phyloP scores from a whole-genome alignment of 2,329 filamentous ascomycete species.

The Fusarium vanettenii region DNA sequence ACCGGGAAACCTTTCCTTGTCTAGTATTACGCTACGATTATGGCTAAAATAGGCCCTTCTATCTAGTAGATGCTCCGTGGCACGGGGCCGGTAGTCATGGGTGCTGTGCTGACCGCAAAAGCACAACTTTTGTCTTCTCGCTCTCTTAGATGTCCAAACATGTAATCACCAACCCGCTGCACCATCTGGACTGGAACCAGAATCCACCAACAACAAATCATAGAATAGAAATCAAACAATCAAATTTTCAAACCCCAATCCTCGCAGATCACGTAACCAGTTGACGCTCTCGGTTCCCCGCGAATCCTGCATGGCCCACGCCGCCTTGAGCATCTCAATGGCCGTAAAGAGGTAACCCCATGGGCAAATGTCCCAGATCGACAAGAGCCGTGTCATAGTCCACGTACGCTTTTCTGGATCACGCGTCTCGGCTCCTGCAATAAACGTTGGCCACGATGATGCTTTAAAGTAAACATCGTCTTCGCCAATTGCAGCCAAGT shows the following conservation, averaged over 20 bases:
- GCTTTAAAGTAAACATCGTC: conserved; percentile 67
- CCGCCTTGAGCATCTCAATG: conserved; percentile 60
- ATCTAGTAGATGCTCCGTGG: conserved; percentile 19
- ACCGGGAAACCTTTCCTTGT: conserved; percentile 21
- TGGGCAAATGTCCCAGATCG: conserved; percentile 58
- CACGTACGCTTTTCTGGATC: conserved; percentile 60
- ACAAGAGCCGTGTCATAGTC: conserved; percentile 61
- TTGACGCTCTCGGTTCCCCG: conserved; percentile 40
- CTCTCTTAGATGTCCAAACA: conserved; percentile 14
- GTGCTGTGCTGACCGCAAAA: conserved; percentile 6
- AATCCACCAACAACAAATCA: conserved; percentile 7
- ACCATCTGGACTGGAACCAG: conserved; percentile 22
- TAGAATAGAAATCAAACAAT: conserved; percentile 52
- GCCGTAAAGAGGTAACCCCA: conserved; percentile 64
- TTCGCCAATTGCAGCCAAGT: conserved; percentile 61
- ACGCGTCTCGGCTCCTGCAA: conserved; percentile 66
- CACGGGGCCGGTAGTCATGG: background rate
- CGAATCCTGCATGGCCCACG: conserved; percentile 58
- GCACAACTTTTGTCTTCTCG: conserved; percentile 25
- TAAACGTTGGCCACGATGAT: conserved; percentile 69
- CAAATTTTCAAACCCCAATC: conserved; percentile 58
- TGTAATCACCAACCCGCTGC: conserved; percentile 1
- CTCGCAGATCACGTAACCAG: conserved; percentile 58
- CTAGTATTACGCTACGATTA: conserved; percentile 27
- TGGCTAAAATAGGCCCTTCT: conserved; percentile 22